Base-by-base conservation (phyloP, 1,284 basidiomycete genomes). In the Megacollybia platyphylla region DNA sequence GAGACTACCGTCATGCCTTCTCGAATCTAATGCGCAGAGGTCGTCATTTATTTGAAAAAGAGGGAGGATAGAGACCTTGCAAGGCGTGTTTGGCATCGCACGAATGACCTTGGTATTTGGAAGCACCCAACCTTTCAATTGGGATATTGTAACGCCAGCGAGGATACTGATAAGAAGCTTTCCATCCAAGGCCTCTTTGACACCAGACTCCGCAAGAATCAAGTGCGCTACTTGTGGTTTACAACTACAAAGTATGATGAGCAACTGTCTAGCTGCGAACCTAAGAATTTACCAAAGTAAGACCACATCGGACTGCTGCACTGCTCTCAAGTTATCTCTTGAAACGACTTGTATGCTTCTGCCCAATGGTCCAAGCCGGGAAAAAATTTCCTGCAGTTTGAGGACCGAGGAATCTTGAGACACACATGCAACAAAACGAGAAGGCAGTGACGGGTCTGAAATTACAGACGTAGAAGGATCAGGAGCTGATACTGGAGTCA, bases 81-180 rank as follows among this genome's bases (percentile, higher is more conserved):
- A 91, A 6, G 96, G 93, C 1, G 96, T 98, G 59, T 98, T 99
- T 48, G 96, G 94, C 96, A 99, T 99, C 2, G 92, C 90, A 42
- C 96, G 79, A 40, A 97, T 82, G 40, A 97, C 87, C 50, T 77
- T 80, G 31, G 90, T 91, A n/a, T 67, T 69, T 0, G 79, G 67
- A 13, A 71, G 67, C 24, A 94, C 87, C 83, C 84, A 87, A 7
- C 61, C 69, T 41, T 68, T 63, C 35, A 98, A 69, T 62, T 97
- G 92, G 11, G 69, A 53, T 51, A 97, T 88, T 11, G 87, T 94
- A 4, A 97, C 82, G 50, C 96, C 96, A 7, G 96, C 94, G 36
- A 96, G 81, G 54, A 98, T 97, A 51, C 93, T 97, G 57, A 97
- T 87, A 46, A 99, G 69, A 1, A 98, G 74, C 63, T 98, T 98